Evolutionary conservation across 306 rosid species (phyloP).

Genomic region (Ceratonia siliqua): DNA sequence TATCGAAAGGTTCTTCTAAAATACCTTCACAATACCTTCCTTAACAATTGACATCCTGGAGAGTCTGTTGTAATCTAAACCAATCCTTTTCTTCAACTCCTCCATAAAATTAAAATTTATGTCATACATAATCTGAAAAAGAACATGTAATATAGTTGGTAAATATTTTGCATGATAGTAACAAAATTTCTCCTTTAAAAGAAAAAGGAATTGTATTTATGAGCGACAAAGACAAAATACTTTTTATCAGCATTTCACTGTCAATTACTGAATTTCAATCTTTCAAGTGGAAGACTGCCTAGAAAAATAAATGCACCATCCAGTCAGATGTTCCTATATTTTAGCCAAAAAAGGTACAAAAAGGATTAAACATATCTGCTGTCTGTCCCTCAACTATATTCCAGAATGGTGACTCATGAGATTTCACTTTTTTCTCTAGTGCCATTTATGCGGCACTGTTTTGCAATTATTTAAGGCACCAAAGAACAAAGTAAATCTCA

Average conservation of each 20-base stretch:
- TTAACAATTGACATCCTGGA: slow-evolving; percentile 75
- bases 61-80: slow-evolving; percentile 61
- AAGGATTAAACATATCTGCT: slow-evolving; percentile 5
- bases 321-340: slow-evolving; percentile 25
- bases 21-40: slow-evolving; percentile 73
- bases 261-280: slow-evolving; percentile 10
- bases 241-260: background rate
- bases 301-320: slow-evolving; percentile 18
- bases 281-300: slow-evolving; percentile 20
- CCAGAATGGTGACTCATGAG: too few relatives aligned
- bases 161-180: slow-evolving; percentile 25
- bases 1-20: slow-evolving; percentile 18
- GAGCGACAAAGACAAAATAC: slow-evolving; percentile 8
- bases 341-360: slow-evolving; percentile 26
- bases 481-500: too few relatives aligned
- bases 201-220: slow-evolving; percentile 8
- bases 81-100: slow-evolving; percentile 73
- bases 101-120: slow-evolving; percentile 61
- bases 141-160: slow-evolving; percentile 10
- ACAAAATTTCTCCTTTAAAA: too few relatives aligned
- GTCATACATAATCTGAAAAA: slow-evolving; percentile 64
- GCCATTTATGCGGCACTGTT: too few relatives aligned
- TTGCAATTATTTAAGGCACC: too few relatives aligned
- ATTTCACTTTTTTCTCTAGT: too few relatives aligned
- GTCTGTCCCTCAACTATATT: background rate